These are phyloP conservation scores for Diversispora epigaea DNA, from an alignment of 192 early-diverging fungal genomes.

Conservation along the genomic window DNA sequence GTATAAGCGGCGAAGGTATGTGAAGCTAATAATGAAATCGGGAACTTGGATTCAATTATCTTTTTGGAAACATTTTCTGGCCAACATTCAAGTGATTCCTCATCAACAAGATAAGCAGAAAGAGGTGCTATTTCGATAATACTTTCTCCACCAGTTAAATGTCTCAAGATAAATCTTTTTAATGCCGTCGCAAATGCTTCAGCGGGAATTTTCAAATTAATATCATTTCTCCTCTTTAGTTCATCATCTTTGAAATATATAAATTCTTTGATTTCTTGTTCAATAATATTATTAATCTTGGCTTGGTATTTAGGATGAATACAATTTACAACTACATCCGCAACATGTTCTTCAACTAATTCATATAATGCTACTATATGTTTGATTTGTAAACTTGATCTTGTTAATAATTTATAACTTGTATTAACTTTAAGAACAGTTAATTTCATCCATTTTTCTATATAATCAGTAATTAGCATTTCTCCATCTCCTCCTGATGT, in stretches of 20 bases:
- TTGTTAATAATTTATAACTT: not conserved
- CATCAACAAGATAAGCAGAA: not conserved
- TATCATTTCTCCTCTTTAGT: not conserved
- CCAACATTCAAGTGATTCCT: not conserved
- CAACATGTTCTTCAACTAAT: slow-evolving; percentile 26
- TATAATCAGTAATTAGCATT: slow-evolving; percentile 21
- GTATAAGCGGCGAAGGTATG: not conserved
- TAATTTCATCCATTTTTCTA: slow-evolving; percentile 29
- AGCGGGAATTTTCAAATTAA: slow-evolving; percentile 1
- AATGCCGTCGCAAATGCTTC: slow-evolving; percentile 26
- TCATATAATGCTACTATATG: slow-evolving; percentile 26
- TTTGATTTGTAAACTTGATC: slow-evolving; percentile 12
- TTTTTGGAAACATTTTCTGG: not conserved
- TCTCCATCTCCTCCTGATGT: not conserved
- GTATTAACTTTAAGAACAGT: not conserved
- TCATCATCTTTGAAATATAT: not conserved
- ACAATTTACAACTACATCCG: slow-evolving; percentile 11
- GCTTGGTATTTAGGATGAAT: not conserved
- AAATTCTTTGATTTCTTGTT: not conserved
- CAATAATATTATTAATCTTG: not conserved
- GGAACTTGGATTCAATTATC: not conserved
- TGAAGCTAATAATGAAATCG: not conserved
- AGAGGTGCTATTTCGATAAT: not conserved
- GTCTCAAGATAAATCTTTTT: slow-evolving; percentile 28
- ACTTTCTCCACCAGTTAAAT: not conserved